Evolutionary conservation across 164 flowering plant species (phyloP), one percentile per base, ranked within the genome.

Genomic region (Magnolia sinica): DNA sequence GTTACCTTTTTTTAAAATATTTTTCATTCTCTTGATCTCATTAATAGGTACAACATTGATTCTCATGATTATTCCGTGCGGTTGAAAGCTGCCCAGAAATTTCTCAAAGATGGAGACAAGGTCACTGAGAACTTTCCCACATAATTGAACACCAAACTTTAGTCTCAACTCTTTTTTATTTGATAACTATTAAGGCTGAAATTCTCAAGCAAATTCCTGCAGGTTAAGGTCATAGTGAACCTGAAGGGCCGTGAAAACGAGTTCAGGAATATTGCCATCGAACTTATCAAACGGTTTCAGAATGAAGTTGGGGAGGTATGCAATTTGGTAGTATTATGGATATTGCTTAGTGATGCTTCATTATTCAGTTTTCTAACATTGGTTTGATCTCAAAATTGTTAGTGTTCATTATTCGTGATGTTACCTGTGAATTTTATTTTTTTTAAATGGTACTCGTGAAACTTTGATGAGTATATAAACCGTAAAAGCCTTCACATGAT

Each of bases 191-290:
- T 18, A 59, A 59, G 9, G 16, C 52, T 81, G 55, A 65, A 50
- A 71, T 77, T n/a, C 58, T 76, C 27, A 49, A 64, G 61, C 75
- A 51, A 22, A 68, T 71, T 82, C 70, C 24, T 87, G 85, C 84
- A 96, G 99, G 99, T 96, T 66, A 96, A 94, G 80, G 76, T 94
- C 51, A 87, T 92, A 71, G 98, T 96, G 79, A 87, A 87, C 81
- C 80, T 94, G 83, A 96, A 92, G 86, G 99, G 98, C 18, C 94
- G 98, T 59, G 92, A 92, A 83, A 89, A 91, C 72, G 89, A 89
- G 52, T 94, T 91, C 86, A 88, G 90, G 79, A 90, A 90, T 73
- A 90, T 80, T 52, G 99, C 98, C 20, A 89, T 94, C 76, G 97
- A 89, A 88, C 97, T 94, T 50, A 77, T 94, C 81, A 89, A 68